Evolutionary conservation across 148 eudicot genomes (phyloP), one percentile per base, ranked within the genome.

Genomic region (Salicornia ramosissima): DNA sequence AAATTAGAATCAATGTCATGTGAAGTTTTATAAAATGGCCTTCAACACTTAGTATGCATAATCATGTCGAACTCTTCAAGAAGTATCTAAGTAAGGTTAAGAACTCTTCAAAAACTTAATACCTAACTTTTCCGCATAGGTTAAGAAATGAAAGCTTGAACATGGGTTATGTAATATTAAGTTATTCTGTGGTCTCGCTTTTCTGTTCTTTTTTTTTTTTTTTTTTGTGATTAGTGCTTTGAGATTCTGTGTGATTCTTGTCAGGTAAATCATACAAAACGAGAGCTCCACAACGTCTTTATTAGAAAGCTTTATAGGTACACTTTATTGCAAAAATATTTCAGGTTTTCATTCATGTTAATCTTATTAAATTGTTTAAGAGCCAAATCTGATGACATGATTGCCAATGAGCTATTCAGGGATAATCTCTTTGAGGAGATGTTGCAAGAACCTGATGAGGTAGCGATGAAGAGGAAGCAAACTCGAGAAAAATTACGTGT

Each of bases 231-330:
- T 10, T 29, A 31, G 11, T 9, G 46, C 21, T 12, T n/a, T n/a
- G n/a, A n/a, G n/a, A n/a, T n/a, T n/a, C n/a, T n/a, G n/a, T n/a
- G 36, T 69, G 56, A 72, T 40, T 50, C 19, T 45, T 73, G 43
- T 66, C 84, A 94, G 99, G 99, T 95, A 56, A 95, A 95, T 76
- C 96, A 95, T 78, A 89, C 90, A 28, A 95, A 89, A 75, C 82
- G 97, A 71, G 99, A 95, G 79, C 80, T 95, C 77, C 99, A 95
- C 83, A 95, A 89, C 71, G 96, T 88, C 65, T 91, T 95, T 79
- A 95, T 95, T 69, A 86, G 70, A 69, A 91, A 85, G 74, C 91
- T 94, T 65, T 95, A 95, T 90, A 91, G 99, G 99, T 95, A 77
- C 74, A 53, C 51, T 68, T 52, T 30, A 45, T 36, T 47, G 24